phyloP scores from a whole-genome alignment of 176 grass and related monocot genomes.

The Oryza coarctata region DNA sequence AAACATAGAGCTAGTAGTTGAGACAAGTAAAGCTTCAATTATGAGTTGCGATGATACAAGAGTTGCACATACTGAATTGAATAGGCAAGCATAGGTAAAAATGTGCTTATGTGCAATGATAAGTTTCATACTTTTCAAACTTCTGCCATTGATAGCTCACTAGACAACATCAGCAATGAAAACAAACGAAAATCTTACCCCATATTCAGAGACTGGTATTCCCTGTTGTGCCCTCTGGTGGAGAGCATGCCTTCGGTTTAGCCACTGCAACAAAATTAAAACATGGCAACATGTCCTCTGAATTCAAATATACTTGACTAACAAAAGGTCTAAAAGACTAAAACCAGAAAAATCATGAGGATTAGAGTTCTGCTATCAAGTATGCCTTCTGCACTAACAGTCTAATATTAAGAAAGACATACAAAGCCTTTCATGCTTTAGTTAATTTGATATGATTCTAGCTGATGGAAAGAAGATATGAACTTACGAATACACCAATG shows the following conservation, averaged over 20 bases:
- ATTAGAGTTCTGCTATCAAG: neutral
- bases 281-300: neutral
- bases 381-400: neutral
- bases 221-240: slow-evolving; percentile 80
- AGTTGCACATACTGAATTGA: slow-evolving; percentile 9
- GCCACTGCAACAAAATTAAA: slow-evolving; percentile 61
- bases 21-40: neutral
- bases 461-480: slow-evolving; percentile 14
- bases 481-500: neutral
- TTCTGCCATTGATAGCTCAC: neutral
- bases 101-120: neutral
- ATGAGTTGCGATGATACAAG: neutral
- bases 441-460: slow-evolving; percentile 26
- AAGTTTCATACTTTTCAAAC: neutral
- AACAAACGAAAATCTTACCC: slow-evolving; percentile 53
- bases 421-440: neutral
- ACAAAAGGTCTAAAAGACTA: neutral
- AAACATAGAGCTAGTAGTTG: neutral
- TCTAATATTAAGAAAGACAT: neutral
- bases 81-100: neutral
- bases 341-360: neutral
- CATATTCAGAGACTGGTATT: slow-evolving; percentile 95
- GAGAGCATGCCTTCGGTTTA: slow-evolving; percentile 80
- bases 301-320: slow-evolving; percentile 3
- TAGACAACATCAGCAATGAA: neutral